phyloP scores from a whole-genome alignment of 1,284 basidiomycete genomes.

The Tylopilus sp. region DNA sequence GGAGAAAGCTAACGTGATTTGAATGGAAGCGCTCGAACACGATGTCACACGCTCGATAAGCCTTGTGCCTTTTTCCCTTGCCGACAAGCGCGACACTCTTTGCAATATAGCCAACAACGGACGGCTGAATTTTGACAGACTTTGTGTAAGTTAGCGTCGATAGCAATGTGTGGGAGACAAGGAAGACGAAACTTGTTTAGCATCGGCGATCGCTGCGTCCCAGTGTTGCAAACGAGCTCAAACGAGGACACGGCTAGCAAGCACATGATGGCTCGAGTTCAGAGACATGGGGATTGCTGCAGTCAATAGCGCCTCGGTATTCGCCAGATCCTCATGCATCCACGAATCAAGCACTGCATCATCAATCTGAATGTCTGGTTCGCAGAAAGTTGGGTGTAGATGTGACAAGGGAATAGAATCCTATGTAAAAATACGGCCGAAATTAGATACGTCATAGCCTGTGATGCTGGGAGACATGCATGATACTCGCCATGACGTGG shows the following conservation, averaged over 20 bases:
- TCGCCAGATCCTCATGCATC: not conserved
- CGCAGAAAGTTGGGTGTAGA: not conserved
- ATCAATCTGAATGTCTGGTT: not conserved
- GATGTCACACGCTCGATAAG: not conserved
- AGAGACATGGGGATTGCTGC: not conserved
- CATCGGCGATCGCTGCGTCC: not conserved
- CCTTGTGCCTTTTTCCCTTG: not conserved
- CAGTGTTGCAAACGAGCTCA: not conserved
- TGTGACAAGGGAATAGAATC: not conserved
- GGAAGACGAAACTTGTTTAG: not conserved
- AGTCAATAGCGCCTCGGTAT: not conserved
- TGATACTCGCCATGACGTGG: not conserved
- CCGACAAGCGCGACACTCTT: not conserved
- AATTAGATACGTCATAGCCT: not conserved
- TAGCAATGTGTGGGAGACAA: too few relatives aligned
- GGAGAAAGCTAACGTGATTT: not conserved
- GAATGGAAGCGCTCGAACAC: not conserved
- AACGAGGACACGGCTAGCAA: constrained; percentile 9
- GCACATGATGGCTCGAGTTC: not conserved
- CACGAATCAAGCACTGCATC: not conserved
- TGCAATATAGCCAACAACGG: not conserved
- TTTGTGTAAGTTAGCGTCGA: not conserved
- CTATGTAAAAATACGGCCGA: not conserved
- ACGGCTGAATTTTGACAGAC: not conserved
- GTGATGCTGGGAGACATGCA: not conserved